These are phyloP conservation scores for Suillus sp. DNA, from an alignment of 768 basidiomycete species.

Conservation along the genomic window DNA sequence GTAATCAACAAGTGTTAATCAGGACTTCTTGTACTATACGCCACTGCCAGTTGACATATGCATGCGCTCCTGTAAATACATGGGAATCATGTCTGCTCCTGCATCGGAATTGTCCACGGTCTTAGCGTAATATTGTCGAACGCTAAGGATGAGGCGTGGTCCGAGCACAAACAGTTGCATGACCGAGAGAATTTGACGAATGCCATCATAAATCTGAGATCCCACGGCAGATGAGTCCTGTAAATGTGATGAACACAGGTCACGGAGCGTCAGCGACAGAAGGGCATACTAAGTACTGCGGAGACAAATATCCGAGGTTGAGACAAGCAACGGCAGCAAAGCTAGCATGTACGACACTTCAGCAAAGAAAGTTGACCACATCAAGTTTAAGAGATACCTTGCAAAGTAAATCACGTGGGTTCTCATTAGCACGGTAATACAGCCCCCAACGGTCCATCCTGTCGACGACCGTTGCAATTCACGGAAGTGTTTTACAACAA, in stretches of 20 bases:
- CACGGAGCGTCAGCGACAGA: background rate
- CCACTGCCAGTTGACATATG: background rate
- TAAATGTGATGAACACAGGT: background rate
- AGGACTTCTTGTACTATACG: background rate
- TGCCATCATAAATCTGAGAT: background rate
- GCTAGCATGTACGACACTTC: background rate
- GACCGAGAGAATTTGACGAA: background rate
- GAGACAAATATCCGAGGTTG: background rate
- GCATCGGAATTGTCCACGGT: background rate
- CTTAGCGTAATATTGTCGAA: background rate
- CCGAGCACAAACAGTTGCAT: background rate
- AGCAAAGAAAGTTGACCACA: background rate
- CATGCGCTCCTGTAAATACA: background rate
- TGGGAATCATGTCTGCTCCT: background rate
- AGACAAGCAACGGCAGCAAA: background rate
- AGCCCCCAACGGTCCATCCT: background rate
- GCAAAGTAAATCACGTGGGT: background rate
- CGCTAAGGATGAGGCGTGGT: slow-evolving; percentile 3
- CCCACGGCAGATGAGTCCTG: background rate
- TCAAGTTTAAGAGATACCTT: background rate
- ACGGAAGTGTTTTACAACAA: slow-evolving; percentile 1
- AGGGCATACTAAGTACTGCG: background rate
- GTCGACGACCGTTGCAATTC: background rate
- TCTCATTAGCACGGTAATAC: background rate
- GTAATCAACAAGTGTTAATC: background rate